Evolutionary conservation across 768 basidiomycete species (phyloP).

Genomic region (Naganishia vaughanmartiniae): DNA sequence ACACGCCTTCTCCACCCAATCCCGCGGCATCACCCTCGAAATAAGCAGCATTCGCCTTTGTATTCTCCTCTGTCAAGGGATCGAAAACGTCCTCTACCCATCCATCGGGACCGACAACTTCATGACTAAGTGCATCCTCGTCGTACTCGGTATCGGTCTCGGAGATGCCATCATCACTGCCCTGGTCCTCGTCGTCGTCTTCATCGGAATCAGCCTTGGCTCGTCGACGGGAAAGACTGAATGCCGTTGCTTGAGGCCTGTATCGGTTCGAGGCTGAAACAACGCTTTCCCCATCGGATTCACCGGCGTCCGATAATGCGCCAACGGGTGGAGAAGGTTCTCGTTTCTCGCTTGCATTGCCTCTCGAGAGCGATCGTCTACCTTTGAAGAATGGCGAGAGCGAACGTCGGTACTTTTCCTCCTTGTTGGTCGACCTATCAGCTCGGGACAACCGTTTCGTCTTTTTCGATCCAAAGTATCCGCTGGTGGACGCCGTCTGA

Average conservation of each 20-base stretch:
- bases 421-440: conserved; percentile 13
- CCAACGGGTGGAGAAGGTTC: conserved; percentile 58
- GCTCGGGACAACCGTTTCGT: conserved; percentile 1
- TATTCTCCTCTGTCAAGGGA: conserved; percentile 79
- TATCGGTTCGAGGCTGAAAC: conserved; percentile 53
- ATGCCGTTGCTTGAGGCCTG: conserved; percentile 61
- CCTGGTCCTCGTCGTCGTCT: conserved; percentile 33
- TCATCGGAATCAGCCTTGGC: conserved; percentile 29
- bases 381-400: conserved; percentile 74
- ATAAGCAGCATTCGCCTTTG: conserved; percentile 65
- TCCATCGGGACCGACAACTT: conserved; percentile 54
- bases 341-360: conserved; percentile 33
- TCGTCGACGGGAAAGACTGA: conserved; percentile 44
- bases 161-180: conserved; percentile 59
- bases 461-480: conserved; percentile 21
- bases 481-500: background rate
- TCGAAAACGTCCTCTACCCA: conserved; percentile 58
- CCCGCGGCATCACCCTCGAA: conserved; percentile 47
- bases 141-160: conserved; percentile 55
- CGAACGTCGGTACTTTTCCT: conserved; percentile 50
- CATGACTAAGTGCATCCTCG: conserved; percentile 55
- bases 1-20: conserved; percentile 35
- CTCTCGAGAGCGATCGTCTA: conserved; percentile 60
- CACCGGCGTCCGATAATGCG: conserved; percentile 63
- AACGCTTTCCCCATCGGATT: conserved; percentile 50